Evolutionary conservation across 1,284 basidiomycete genomes (phyloP).

Genomic region (Trametes versicolor): DNA sequence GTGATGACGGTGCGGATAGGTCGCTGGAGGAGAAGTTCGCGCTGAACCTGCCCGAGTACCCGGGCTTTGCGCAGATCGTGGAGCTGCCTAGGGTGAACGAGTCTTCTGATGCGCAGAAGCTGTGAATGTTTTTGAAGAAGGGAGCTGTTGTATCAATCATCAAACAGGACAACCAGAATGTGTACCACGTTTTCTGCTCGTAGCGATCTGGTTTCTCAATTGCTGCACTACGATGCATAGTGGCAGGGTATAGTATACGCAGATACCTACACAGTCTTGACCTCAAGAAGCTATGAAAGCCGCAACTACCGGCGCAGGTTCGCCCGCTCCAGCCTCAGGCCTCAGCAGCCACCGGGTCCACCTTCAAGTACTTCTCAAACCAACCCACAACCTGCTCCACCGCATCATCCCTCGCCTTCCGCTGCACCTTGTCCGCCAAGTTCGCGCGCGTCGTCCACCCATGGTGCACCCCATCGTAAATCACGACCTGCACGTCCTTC

Average conservation of each 20-base stretch:
- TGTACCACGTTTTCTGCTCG: no score
- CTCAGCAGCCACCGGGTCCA: not conserved
- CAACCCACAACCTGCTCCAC: slow-evolving; percentile 35
- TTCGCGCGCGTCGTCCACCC: slow-evolving; percentile 38
- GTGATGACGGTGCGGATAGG: slow-evolving; percentile 43
- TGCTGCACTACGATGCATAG: no score
- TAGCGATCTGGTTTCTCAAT: no score
- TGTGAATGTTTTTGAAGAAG: slow-evolving; percentile 29
- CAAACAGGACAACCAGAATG: no score
- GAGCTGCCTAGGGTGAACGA: slow-evolving; percentile 57
- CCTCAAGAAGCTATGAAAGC: no score
- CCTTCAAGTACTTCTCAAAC: slow-evolving; percentile 35
- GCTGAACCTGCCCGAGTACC: slow-evolving; percentile 83
- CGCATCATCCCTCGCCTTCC: slow-evolving; percentile 35
- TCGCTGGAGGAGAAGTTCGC: slow-evolving; percentile 75
- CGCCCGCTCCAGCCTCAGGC: no score
- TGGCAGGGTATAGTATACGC: no score
- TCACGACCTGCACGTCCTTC: slow-evolving; percentile 35
- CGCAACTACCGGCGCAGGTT: no score
- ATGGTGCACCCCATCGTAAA: slow-evolving; percentile 38
- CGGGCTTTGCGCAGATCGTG: slow-evolving; percentile 83
- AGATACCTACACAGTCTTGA: no score
- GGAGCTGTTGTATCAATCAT: not conserved
- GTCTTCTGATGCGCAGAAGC: slow-evolving; percentile 34
- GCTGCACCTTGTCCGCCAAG: slow-evolving; percentile 31